phyloP scores from a whole-genome alignment of 768 basidiomycete species.

The Tricholoma sp. region DNA sequence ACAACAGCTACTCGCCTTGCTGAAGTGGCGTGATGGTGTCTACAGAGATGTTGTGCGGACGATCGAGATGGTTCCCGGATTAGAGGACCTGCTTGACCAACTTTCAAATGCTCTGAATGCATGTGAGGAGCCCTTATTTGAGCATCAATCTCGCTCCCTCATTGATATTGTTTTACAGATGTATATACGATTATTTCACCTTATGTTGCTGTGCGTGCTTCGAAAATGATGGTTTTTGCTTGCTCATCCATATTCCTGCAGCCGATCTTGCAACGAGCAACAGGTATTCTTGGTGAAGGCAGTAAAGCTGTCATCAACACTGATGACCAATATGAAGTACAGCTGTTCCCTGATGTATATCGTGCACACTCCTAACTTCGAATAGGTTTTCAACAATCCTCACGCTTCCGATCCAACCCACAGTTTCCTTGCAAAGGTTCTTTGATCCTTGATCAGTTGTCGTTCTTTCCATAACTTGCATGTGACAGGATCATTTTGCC shows the following conservation, averaged over 20 bases:
- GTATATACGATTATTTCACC: conserved; percentile 67
- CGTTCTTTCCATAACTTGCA: neutral
- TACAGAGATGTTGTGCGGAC: conserved; percentile 46
- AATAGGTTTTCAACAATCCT: conserved; percentile 61
- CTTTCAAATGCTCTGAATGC: conserved; percentile 62
- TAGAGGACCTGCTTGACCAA: conserved; percentile 51
- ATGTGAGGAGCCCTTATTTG: conserved; percentile 34
- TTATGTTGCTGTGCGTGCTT: conserved; percentile 45
- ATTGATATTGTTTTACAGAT: conserved; percentile 28
- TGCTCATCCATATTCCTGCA: conserved; percentile 21
- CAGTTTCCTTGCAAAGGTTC: conserved; percentile 63
- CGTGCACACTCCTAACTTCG: neutral
- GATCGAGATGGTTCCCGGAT: conserved; percentile 64
- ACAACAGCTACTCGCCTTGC: conserved; percentile 44
- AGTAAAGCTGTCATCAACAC: conserved; percentile 67
- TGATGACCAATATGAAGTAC: conserved; percentile 61
- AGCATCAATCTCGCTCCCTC: neutral
- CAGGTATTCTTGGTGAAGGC: conserved; percentile 50
- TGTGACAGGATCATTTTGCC: conserved; percentile 58
- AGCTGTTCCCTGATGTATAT: neutral
- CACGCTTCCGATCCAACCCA: conserved; percentile 64
- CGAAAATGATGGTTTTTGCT: neutral
- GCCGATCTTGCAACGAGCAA: conserved; percentile 59
- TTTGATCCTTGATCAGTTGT: neutral
- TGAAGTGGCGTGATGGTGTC: conserved; percentile 62